Conservation (phyloP, 495 filamentous ascomycete genomes). For the Parmelia sp. region DNA sequence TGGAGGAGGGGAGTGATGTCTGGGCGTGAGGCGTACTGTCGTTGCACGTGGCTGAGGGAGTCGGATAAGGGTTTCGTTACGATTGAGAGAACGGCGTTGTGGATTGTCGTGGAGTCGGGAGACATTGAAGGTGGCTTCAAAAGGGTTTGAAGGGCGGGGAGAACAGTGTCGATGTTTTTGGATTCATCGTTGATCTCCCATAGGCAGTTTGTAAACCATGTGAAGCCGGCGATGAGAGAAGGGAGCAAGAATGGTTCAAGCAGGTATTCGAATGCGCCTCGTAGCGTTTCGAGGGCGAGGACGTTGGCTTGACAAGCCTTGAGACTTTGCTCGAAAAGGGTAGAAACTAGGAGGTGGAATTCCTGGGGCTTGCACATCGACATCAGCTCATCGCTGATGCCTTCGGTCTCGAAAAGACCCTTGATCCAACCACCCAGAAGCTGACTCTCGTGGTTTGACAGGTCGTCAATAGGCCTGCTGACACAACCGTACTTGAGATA, state of each 20-base stretch:
- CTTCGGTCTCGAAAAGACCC: constrained; percentile 78
- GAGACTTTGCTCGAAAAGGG: constrained; percentile 79
- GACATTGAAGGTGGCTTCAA: constrained; percentile 71
- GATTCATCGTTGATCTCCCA: constrained; percentile 53
- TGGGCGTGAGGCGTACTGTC: constrained; percentile 57
- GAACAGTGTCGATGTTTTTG: constrained; percentile 49
- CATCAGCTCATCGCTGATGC: constrained; percentile 84
- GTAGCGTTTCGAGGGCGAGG: constrained; percentile 73
- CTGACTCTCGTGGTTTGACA: constrained; percentile 66
- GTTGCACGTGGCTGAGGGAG: constrained; percentile 64
- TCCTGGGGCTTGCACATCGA: constrained; percentile 86
- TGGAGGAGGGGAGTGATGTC: constrained; percentile 68
- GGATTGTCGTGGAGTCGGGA: constrained; percentile 72
- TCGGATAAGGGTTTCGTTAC: constrained; percentile 70
- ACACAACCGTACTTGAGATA: constrained; percentile 61
- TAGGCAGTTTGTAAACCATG: constrained; percentile 75
- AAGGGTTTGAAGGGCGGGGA: constrained; percentile 68
- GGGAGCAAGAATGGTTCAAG: constrained; percentile 87
- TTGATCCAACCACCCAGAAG: constrained; percentile 80
- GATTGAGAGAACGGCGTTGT: constrained; percentile 75
- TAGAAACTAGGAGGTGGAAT: constrained; percentile 87
- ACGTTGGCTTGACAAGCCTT: constrained; percentile 64
- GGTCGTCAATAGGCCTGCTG: constrained; percentile 55
- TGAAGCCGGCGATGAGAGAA: constrained; percentile 72
- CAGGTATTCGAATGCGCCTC: constrained; percentile 82